These are phyloP conservation scores for Neurospora sp. DNA, from an alignment of 495 filamentous ascomycete genomes.

Conservation along the genomic window DNA sequence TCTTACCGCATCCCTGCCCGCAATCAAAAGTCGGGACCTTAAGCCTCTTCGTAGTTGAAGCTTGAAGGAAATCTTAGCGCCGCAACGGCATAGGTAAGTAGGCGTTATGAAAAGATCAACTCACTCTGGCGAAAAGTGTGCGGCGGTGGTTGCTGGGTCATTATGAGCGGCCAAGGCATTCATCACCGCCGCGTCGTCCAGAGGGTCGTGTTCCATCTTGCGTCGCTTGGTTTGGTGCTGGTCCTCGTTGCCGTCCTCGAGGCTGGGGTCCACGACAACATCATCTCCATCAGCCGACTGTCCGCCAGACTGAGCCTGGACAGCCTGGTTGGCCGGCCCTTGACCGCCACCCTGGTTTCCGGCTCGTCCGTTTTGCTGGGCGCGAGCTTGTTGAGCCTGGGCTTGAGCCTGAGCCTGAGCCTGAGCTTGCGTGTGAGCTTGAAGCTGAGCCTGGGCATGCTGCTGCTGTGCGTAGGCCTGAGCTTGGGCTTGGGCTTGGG, in stretches of 20 bases:
- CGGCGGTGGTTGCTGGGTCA: slow-evolving; percentile 17
- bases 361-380: background rate
- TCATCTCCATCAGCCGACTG: slow-evolving; percentile 11
- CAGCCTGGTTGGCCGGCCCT: background rate
- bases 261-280: slow-evolving; percentile 21
- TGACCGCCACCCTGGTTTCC: background rate
- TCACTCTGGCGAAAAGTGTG: slow-evolving; percentile 30
- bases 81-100: background rate
- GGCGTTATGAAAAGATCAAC: slow-evolving; percentile 1
- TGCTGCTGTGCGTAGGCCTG: background rate
- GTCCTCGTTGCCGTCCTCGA: slow-evolving; percentile 19
- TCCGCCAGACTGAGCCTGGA: slow-evolving; percentile 5
- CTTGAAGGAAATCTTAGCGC: slow-evolving; percentile 2
- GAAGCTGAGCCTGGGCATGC: background rate
- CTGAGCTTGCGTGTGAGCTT: background rate
- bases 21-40: background rate
- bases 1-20: background rate
- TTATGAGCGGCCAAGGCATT: slow-evolving; percentile 29
- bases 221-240: slow-evolving; percentile 8
- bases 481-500: background rate
- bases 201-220: slow-evolving; percentile 4
- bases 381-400: background rate
- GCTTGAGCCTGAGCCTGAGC: background rate
- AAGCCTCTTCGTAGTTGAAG: slow-evolving; percentile 27
- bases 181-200: slow-evolving; percentile 32